A percentile compares a stretch with the other conserved stretches of the same genome.
Conservation (phyloP, 2,329 filamentous ascomycete genomes). For the Zelopaecilomyces penicillatus region DNA sequence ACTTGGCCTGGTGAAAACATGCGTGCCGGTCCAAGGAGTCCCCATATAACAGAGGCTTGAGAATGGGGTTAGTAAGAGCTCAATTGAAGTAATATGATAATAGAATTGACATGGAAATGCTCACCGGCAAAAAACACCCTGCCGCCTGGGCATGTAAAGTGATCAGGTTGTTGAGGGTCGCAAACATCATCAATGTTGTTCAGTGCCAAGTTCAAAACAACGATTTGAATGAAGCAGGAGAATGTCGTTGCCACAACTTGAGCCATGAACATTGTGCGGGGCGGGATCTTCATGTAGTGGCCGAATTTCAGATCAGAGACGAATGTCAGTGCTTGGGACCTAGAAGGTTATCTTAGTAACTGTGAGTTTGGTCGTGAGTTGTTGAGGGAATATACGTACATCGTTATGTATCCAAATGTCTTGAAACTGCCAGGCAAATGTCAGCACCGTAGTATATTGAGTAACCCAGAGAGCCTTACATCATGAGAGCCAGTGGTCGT, state of each 20-base stretch:
- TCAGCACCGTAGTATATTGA: not conserved
- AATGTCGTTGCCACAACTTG: slow-evolving; percentile 59
- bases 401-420: slow-evolving; percentile 54
- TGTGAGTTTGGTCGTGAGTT: not conserved
- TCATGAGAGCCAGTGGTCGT: slow-evolving; percentile 63
- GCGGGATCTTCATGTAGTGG: slow-evolving; percentile 66
- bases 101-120: slow-evolving; percentile 3
- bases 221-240: slow-evolving; percentile 58
- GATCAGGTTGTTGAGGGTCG: slow-evolving; percentile 43
- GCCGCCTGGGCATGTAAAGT: slow-evolving; percentile 56
- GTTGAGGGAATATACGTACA: slow-evolving; percentile 26
- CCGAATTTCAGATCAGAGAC: slow-evolving; percentile 60
- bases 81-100: not conserved
- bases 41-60: slow-evolving; percentile 57
- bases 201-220: slow-evolving; percentile 55
- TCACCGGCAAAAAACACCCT: slow-evolving; percentile 55
- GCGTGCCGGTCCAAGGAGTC: slow-evolving; percentile 53
- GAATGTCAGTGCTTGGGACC: slow-evolving; percentile 55
- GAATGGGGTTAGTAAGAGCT: not conserved
- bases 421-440: slow-evolving; percentile 40
- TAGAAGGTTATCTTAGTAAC: slow-evolving; percentile 4
- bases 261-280: slow-evolving; percentile 56
- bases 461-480: slow-evolving; percentile 33
- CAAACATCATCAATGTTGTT: slow-evolving; percentile 57
- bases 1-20: slow-evolving; percentile 56